Evolutionary conservation across 2,329 filamentous ascomycete genomes (phyloP), one percentile per base, ranked within the genome.

Genomic region (Chaetomium olivaceum): DNA sequence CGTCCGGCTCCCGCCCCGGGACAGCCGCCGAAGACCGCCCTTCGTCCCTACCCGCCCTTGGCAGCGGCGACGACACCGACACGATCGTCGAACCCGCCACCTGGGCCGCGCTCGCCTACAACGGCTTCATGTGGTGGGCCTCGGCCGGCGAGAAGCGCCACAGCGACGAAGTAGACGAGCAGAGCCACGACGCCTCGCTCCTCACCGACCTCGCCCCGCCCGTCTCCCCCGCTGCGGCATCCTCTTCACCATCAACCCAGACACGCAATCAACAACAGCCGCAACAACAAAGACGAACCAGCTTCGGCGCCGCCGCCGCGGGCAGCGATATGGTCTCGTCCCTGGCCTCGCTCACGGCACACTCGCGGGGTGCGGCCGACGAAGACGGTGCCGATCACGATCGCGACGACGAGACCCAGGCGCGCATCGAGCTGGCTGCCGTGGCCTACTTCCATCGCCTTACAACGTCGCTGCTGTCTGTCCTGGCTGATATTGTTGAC

Each of bases 121-220:
- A 86, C 62, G 89, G 90, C 27, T 93, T 94, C 80, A 92, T 94
- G 85, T 95, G 91, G 91, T 95, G 92, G 91, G 91, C 91, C 2
- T 92, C 89, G 19, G 91, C 91, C 0, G 91, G 91, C 65, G 91
- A 95, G 77, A 86, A 89, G 76, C 80, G 85, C 8, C 82, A 84
- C 21, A 81, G 85, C 58, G 85, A 87, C 61, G 84, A 88, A 68
- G 82, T 85, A 23, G 87, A 89, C 69, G 85, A 87, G 71, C 75
- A 78, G 58, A 81, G 79, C 55, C 81, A 80, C 55, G 87, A 89
- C 71, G 79, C 81, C 8, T 76, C 81, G 2, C 80, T 89, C 3
- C 80, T 89, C 4, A 82, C 82, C 0, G 85, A 87, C 61, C 72
- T 88, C 21, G 58, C 3, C 33, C 57, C 65, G 31, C 51, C 63